Conservation (phyloP, 176 grass and related monocot species). For the Oryza officinalis region DNA sequence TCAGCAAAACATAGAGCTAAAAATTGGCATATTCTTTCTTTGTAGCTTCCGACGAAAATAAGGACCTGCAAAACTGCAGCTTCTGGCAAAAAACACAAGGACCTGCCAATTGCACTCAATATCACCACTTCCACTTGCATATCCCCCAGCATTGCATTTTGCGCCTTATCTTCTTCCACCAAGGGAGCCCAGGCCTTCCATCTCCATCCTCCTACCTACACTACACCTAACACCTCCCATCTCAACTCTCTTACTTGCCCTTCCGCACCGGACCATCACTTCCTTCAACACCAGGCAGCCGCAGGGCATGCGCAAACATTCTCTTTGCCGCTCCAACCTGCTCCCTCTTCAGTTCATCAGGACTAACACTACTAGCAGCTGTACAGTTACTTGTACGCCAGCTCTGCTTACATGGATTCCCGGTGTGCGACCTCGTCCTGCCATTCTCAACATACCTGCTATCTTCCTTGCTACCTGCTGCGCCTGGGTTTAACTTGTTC, state of each 20-base stretch:
- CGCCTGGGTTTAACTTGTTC: slow-evolving; percentile 2
- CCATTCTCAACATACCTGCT: background rate
- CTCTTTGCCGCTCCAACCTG: slow-evolving; percentile 79
- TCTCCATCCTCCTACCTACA: background rate
- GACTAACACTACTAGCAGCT: slow-evolving; percentile 4
- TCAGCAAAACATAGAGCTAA: too few species aligned
- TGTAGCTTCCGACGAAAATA: background rate
- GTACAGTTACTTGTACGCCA: slow-evolving; percentile 15
- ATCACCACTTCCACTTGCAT: too few species aligned
- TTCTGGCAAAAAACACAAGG: background rate
- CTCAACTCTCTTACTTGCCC: slow-evolving; percentile 37
- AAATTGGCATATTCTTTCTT: too few species aligned
- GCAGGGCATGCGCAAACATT: slow-evolving; percentile 85
- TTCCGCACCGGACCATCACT: slow-evolving; percentile 18
- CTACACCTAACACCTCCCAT: background rate
- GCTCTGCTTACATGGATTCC: slow-evolving; percentile 16
- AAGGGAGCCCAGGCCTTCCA: background rate
- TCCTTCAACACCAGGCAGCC: slow-evolving; percentile 46
- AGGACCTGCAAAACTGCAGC: too few species aligned
- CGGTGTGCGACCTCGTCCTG: slow-evolving; percentile 9
- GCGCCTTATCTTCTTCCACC: background rate
- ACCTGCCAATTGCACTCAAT: background rate
- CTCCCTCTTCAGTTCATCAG: slow-evolving; percentile 76
- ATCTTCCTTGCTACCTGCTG: slow-evolving; percentile 25
- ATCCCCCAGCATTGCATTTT: background rate